These are phyloP conservation scores for Cercophora newfieldiana DNA, from an alignment of 495 filamentous ascomycete species.

Conservation along the genomic window DNA sequence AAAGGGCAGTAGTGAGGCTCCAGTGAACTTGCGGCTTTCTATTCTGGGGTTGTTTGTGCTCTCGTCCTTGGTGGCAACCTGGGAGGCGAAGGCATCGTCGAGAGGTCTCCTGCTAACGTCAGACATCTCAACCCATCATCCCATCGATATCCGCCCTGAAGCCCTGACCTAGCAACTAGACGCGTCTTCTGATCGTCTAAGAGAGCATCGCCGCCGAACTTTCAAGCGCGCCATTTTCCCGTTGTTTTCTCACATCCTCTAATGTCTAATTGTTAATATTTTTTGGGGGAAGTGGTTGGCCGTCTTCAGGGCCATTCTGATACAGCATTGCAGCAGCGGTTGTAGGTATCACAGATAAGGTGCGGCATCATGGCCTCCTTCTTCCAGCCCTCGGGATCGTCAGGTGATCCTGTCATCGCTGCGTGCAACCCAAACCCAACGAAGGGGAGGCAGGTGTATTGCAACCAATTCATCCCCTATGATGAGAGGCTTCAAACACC, in stretches of 20 bases:
- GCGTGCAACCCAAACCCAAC: slow-evolving; percentile 18
- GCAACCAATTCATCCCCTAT: slow-evolving; percentile 25
- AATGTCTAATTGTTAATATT: neutral
- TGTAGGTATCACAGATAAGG: neutral
- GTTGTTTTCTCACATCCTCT: neutral
- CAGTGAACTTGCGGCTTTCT: neutral
- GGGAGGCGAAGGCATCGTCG: neutral
- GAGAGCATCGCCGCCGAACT: neutral
- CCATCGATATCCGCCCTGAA: neutral
- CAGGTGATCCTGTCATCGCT: slow-evolving; percentile 29
- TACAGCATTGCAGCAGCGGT: neutral
- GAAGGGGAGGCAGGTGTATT: slow-evolving; percentile 23
- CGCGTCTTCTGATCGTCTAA: neutral
- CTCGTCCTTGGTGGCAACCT: neutral
- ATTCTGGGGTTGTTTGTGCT: neutral
- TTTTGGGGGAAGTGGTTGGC: neutral
- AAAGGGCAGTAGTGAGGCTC: neutral
- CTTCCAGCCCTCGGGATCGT: slow-evolving; percentile 23
- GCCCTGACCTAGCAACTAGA: neutral
- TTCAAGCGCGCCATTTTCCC: neutral
- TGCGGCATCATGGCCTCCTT: slow-evolving; percentile 28
- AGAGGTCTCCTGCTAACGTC: neutral
- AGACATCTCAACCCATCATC: neutral
- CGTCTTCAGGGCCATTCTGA: neutral
- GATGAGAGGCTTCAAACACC: slow-evolving; percentile 18